These are phyloP conservation scores for Umbelopsis ramanniana DNA, from an alignment of 192 early-diverging fungal genomes.

Conservation along the genomic window DNA sequence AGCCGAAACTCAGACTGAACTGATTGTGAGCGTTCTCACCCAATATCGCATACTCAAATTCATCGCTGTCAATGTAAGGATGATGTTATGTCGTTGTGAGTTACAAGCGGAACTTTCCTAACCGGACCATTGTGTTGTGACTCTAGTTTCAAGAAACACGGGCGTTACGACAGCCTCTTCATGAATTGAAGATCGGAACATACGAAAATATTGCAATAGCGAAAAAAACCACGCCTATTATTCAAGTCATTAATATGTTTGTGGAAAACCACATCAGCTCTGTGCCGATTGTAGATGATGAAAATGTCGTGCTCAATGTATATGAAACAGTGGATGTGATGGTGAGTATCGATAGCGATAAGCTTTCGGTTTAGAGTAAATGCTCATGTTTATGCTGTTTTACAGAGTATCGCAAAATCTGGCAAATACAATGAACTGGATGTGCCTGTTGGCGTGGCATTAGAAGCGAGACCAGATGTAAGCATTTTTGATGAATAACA, in stretches of 20 bases:
- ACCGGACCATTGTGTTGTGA: neutral
- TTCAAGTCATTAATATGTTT: slow-evolving; percentile 92
- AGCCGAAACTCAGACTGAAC: slow-evolving; percentile 72
- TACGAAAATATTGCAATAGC: slow-evolving; percentile 85
- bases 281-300: slow-evolving; percentile 91
- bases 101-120: neutral
- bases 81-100: neutral
- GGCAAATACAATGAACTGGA: slow-evolving; percentile 78
- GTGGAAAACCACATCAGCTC: slow-evolving; percentile 88
- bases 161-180: slow-evolving; percentile 32
- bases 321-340: slow-evolving; percentile 98
- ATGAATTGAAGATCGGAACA: slow-evolving; percentile 75
- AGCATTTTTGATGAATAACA: neutral
- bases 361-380: neutral
- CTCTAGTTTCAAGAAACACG: slow-evolving; percentile 31
- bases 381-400: neutral
- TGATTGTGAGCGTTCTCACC: slow-evolving; percentile 91
- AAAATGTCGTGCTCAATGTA: slow-evolving; percentile 86
- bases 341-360: slow-evolving; percentile 49
- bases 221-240: slow-evolving; percentile 78
- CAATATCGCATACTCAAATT: slow-evolving; percentile 41
- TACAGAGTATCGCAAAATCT: slow-evolving; percentile 66
- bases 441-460: slow-evolving; percentile 85
- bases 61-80: slow-evolving; percentile 40
- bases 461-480: slow-evolving; percentile 82